Conservation (phyloP, 2,329 filamentous ascomycete genomes). For the Beauveria sp. region DNA sequence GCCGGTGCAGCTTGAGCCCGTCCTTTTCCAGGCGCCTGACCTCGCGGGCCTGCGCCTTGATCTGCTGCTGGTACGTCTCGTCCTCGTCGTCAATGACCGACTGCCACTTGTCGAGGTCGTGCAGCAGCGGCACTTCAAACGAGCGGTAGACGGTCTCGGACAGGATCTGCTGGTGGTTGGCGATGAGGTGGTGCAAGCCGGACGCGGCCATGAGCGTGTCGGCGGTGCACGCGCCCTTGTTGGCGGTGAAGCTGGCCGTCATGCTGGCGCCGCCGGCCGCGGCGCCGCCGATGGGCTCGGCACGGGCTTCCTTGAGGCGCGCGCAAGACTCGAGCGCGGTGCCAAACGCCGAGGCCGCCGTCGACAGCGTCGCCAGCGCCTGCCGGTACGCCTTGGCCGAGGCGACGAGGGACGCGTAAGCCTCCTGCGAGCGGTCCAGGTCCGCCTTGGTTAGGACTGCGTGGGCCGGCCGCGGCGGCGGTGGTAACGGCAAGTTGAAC, state of each 20-base stretch:
- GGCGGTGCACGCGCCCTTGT: conserved; percentile 48
- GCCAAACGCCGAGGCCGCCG: conserved; percentile 55
- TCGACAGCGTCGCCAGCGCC: conserved; percentile 53
- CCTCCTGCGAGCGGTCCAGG: conserved; percentile 53
- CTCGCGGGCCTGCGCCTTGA: conserved; percentile 48
- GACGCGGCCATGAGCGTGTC: conserved; percentile 55
- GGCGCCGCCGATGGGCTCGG: conserved; percentile 44
- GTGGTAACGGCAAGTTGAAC: conserved; percentile 53
- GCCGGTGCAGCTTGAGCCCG: conserved; percentile 53
- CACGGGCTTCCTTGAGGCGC: conserved; percentile 58
- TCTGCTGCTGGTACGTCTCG: conserved; percentile 48
- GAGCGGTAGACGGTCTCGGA: conserved; percentile 60
- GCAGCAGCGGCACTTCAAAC: conserved; percentile 62
- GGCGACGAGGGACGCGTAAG: conserved; percentile 54
- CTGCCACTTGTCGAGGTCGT: conserved; percentile 60
- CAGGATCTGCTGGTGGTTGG: conserved; percentile 64
- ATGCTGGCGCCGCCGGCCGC: conserved; percentile 28
- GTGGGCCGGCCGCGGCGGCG: conserved; percentile 48
- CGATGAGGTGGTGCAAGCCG: conserved; percentile 59
- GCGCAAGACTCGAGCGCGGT: conserved; percentile 59
- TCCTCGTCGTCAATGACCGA: conserved; percentile 58
- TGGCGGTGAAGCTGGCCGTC: conserved; percentile 37
- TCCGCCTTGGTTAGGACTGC: conserved; percentile 56
- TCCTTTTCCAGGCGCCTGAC: conserved; percentile 59
- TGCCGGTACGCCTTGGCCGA: conserved; percentile 57